phyloP scores from a whole-genome alignment of 2,329 filamentous ascomycete genomes.

The Bipolaris zeicola region DNA sequence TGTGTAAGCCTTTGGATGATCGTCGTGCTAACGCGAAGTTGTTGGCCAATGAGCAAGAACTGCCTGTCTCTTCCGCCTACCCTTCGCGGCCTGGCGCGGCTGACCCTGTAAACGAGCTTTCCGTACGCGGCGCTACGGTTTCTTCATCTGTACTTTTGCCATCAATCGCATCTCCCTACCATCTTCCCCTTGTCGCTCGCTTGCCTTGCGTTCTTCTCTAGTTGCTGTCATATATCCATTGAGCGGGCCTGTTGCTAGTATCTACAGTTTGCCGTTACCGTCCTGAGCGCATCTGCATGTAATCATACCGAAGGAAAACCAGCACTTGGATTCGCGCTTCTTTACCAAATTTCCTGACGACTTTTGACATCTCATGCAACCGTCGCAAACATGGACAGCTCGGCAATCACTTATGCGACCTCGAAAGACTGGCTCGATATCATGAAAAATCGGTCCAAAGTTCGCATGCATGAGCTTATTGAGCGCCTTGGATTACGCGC shows the following conservation, averaged over 20 bases:
- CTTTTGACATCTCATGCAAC: conserved; percentile 14
- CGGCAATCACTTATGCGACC: conserved; percentile 37
- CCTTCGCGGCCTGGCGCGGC: conserved; percentile 13
- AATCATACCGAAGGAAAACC: conserved; percentile 21
- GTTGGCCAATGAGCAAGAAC: conserved; percentile 16
- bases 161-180: conserved; percentile 10
- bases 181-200: conserved; percentile 9
- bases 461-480: conserved; percentile 47
- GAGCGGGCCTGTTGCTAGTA: conserved; percentile 1
- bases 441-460: conserved; percentile 44
- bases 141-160: conserved; percentile 17
- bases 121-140: conserved; percentile 16
- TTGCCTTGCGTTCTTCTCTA: conserved; percentile 6
- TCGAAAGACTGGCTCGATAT: conserved; percentile 47
- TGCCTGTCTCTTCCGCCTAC: conserved; percentile 20
- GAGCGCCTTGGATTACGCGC: conserved; percentile 43
- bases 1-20: conserved; percentile 16
- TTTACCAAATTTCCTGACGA: conserved; percentile 6
- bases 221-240: conserved; percentile 1
- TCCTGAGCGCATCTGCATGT: conserved; percentile 20
- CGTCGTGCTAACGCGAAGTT: conserved; percentile 7
- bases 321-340: conserved; percentile 16
- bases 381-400: conserved; percentile 28
- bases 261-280: conserved; percentile 2
- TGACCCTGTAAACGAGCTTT: conserved; percentile 25